Base-by-base conservation (phyloP, 768 basidiomycete species). In the Phlebiopsis flavidoalba region DNA sequence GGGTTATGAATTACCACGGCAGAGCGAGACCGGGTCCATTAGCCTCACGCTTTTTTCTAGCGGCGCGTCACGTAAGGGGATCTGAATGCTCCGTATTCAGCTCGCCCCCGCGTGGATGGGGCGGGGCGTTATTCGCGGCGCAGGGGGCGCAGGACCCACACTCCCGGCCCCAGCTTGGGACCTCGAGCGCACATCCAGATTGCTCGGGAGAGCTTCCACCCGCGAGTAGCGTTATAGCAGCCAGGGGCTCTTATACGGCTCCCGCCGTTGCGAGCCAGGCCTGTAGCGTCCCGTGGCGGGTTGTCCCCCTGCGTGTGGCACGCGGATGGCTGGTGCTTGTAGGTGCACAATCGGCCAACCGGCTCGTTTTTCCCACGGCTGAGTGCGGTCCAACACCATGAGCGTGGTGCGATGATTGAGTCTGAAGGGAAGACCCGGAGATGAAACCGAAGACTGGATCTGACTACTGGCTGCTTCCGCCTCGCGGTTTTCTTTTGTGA, bases 131-230 rank as follows among this genome's bases (percentile, higher is more conserved):
- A 49, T 49, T 49, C 10, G 14, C 11, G 19, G 19, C n/a, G 24
- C 19, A 49, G 48, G 26, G 54, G 36, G 35, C 52, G 35, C 37
- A 55, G 40, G 36, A 5, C 22, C 54, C 40, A 45, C 54, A 21
- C 26, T n/a, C 54, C 22, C 24, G 35, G 54, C 37, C 54, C 54
- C 40, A n/a, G 40, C 19, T 22, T 43, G 24, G 40, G 54, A 55
- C 37, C n/a, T n/a, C n/a, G 54, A 43, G 54, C 54, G 54, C 54
- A 55, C 22, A n/a, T 45, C 54, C 37, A 43, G 37, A 43, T 22
- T 11, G 19, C 21, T 4, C 22, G 22, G 21, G 21, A n/a, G 31
- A 10, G 21, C 15, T 19, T 1, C 3, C 5, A 45, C 15, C 54
- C 36, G 54, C 54, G 36, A 40, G 40, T 55, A 26, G 54, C 54